Evolutionary conservation across 2,329 filamentous ascomycete genomes (phyloP), one percentile per base, ranked within the genome.

Genomic region (Microdochium paspali): DNA sequence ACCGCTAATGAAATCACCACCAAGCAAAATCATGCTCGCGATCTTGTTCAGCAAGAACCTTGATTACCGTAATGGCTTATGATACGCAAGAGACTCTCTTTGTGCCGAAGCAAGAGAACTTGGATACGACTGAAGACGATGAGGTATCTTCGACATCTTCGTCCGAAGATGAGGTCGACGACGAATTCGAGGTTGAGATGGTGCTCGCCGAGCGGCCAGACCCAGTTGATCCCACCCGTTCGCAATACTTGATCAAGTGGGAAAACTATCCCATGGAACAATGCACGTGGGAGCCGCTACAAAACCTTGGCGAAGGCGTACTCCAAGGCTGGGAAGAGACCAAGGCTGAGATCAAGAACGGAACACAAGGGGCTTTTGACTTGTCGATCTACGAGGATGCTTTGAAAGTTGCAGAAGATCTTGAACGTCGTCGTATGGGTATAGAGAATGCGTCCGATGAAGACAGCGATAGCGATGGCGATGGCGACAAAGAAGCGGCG

Each of bases 191-290:
- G 25, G 25, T 31, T 12, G 30, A 45, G 20, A 20, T 13, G 9
- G 30, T 31, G 24, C 44, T 31, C 20, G 3, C 44, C 6, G 44
- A 35, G 21, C 30, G 44, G 10, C 21, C 44, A 3, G 23, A 24
- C n/a, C 54, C 56, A 4, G 47, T 53, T 9, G 23, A 39, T 3
- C 52, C 58, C 4, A 63, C 63, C 4, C 56, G 58, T 15, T 61
- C 56, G 24, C 55, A 66, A 23, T 88, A 80, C 57, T 70, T 89
- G 1, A 74, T 87, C 21, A 73, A 77, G 50, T 89, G 84, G 85
- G 66, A 69, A 24, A 73, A 68, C 2, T 90, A 83, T 56, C 66
- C 71, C 1, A 51, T 80, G 4, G 61, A 77, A n/a, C 61, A 75
- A 49, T 70, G 72, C 47, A 81, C 77, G 3, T 81, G 77, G 77